A percentile compares a stretch with the other conserved stretches of the same genome.
These are phyloP conservation scores for Rhizopus stolonifer DNA, from an alignment of 371 early-diverging fungal species.

Conservation along the genomic window DNA sequence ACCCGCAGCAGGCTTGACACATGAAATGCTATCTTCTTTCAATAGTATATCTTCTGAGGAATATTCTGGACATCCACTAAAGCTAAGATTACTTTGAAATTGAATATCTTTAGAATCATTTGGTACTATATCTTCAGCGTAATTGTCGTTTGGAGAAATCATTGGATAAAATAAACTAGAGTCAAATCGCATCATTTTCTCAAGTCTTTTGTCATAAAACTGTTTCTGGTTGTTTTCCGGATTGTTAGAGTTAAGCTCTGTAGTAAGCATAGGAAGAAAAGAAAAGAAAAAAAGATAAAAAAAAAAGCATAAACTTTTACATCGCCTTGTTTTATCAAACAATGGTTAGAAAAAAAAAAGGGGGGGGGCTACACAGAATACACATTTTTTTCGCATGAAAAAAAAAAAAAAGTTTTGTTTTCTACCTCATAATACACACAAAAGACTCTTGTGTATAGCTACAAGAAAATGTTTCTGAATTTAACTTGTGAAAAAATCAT, in stretches of 20 bases:
- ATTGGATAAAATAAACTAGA: constrained; percentile 1
- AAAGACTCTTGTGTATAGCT: too few species aligned
- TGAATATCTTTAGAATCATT: not conserved
- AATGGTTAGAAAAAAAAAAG: not conserved
- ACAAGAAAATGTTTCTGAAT: too few species aligned
- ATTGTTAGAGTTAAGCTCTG: not conserved
- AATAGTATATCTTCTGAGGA: not conserved
- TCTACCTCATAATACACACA: not conserved
- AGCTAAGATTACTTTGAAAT: not conserved
- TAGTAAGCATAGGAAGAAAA: not conserved
- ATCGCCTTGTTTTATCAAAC: not conserved
- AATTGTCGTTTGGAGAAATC: not conserved
- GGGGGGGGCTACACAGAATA: constrained; percentile 2
- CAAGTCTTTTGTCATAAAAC: not conserved
- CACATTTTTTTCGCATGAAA: constrained; percentile 12
- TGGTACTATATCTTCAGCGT: not conserved
- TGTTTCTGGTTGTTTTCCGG: not conserved
- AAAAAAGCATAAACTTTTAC: not conserved
- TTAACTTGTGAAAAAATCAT: too few species aligned
- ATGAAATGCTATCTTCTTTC: too few species aligned
- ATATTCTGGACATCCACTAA: not conserved
- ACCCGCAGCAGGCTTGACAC: too few species aligned
- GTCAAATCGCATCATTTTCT: not conserved
- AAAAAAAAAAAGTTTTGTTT: not conserved
- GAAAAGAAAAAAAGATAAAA: not conserved